Percentiles rank a stretch among this genome's conserved stretches.
Conservation (phyloP, 108 stramenopile genomes). For the Hondaea fermentalgiana region DNA sequence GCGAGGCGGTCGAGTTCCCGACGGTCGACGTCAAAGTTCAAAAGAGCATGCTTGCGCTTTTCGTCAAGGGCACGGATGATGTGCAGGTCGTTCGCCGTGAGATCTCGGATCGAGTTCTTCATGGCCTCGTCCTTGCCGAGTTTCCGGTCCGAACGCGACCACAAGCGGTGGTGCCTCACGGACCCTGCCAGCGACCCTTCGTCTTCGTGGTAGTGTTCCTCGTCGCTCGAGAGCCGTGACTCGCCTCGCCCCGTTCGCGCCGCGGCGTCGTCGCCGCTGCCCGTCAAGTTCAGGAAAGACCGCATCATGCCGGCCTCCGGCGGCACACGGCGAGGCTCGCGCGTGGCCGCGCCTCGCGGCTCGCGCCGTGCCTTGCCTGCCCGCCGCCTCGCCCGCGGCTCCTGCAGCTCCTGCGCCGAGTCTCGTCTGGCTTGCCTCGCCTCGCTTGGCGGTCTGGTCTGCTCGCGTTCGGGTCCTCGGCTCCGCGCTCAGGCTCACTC, state of each 20-base stretch:
- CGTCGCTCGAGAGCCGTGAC: neutral
- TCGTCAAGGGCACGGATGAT: neutral
- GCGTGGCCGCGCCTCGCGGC: no score
- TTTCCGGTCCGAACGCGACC: neutral
- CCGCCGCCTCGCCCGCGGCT: no score
- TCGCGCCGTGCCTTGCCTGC: no score
- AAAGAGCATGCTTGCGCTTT: neutral
- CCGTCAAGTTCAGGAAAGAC: no score
- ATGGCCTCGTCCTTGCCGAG: neutral
- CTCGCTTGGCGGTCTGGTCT: no score
- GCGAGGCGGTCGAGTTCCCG: conserved; percentile 8
- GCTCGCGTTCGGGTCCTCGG: no score
- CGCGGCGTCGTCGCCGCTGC: neutral
- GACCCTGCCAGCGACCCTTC: neutral
- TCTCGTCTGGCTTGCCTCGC: no score
- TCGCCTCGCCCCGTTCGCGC: neutral
- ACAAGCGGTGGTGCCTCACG: neutral
- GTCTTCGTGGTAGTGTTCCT: neutral
- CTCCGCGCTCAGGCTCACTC: no score
- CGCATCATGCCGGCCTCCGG: neutral
- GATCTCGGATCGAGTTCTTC: neutral
- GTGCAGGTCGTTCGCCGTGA: neutral
- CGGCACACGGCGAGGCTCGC: no score
- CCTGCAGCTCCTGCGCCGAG: no score
- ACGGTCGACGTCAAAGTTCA: conserved; percentile 2